Base-by-base conservation (phyloP, 495 filamentous ascomycete genomes). In the Pyrenopolyporus hunteri region DNA sequence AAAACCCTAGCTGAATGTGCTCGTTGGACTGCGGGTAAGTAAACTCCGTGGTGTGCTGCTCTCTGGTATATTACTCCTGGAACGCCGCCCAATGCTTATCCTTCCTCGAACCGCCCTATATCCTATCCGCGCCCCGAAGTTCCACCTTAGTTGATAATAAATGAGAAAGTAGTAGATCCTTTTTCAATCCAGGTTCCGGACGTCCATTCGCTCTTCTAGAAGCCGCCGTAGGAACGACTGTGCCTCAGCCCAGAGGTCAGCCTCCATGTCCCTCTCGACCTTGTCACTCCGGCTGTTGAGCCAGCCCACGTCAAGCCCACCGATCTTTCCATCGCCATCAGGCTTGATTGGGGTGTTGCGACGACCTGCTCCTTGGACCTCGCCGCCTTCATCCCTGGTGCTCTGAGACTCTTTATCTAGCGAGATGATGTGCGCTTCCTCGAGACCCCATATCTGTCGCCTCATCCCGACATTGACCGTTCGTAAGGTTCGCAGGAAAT, bases 201-300 rank as follows among this genome's bases (percentile, higher is more conserved):
- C 22, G 16, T 23, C 26, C 32, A 22, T 20, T 1, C 28, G 37
- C 3, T 13, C 10, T 1, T 57, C 36, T 19, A 66, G 37, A 14
- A 57, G 17, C 11, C 46, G 50, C n/a, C 48, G 63, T 13, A 80
- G 53, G 40, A 71, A 64, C 26, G 65, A 64, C 39, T 69, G 73
- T 6, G 87, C 85, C 53, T 84, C 81, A 49, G 77, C 76, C 89
- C 90, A 90, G 46, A 94, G 67, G 75, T 94, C 90, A 9, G 82
- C 81, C 70, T 94, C 90, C 80, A 89, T 91, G 55, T 89, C 86
- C 66, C 83, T 86, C 35, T 86, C 89, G 11, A 93, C 86, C 25
- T 85, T 86, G 60, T 88, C 86, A 56, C 87, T 88, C 55, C 90
- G 83, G 73, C 88, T 89, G 66, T 97, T 97, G 67, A 97, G 75